These are phyloP conservation scores for Pelargonium cotyledonis DNA, from an alignment of 441 rosid species.

Conservation along the genomic window DNA sequence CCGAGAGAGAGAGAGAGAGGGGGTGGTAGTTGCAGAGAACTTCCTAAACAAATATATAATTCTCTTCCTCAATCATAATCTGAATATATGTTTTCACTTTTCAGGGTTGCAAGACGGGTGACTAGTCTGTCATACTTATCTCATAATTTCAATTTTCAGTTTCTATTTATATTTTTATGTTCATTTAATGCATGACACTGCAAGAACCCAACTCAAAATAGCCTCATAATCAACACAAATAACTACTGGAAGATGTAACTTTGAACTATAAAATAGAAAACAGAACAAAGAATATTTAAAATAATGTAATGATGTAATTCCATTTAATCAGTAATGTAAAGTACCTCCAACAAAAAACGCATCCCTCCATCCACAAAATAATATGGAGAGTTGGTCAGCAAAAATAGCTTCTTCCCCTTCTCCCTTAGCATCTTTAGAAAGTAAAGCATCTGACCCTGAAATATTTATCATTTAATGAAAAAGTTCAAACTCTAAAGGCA, in stretches of 20 bases:
- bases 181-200: neutral
- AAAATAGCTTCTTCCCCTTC: constrained; percentile 88
- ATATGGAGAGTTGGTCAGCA: constrained; percentile 91
- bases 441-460: constrained; percentile 55
- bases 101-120: neutral
- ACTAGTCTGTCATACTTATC: neutral
- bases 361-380: constrained; percentile 97
- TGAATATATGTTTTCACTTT: no score
- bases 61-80: no score
- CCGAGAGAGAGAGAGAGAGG: no score
- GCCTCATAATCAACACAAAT: neutral
- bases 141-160: neutral
- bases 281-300: neutral
- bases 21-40: no score
- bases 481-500: neutral
- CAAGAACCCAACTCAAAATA: no score
- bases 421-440: constrained; percentile 75
- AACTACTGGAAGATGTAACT: neutral
- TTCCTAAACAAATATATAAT: no score
- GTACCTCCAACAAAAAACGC: constrained; percentile 88
- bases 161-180: neutral
- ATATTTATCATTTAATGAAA: constrained; percentile 14
- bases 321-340: constrained; percentile 13
- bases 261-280: neutral
- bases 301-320: neutral